phyloP scores from a whole-genome alignment of 2,329 filamentous ascomycete species.

The Arthrinium puccinioides region DNA sequence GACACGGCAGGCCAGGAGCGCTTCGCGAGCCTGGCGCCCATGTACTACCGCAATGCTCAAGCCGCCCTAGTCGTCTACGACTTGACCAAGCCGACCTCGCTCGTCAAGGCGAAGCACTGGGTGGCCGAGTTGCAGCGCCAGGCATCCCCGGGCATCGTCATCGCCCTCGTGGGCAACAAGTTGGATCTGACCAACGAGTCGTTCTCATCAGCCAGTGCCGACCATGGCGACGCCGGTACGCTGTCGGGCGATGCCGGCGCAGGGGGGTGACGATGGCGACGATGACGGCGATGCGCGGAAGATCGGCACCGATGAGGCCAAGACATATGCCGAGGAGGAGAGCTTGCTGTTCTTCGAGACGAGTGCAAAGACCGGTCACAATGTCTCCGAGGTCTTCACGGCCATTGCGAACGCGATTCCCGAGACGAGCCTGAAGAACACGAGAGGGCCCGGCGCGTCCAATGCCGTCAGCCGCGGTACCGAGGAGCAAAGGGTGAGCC shows the following conservation, averaged over 20 bases:
- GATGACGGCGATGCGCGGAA: slow-evolving; percentile 73
- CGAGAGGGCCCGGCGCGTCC: slow-evolving; percentile 61
- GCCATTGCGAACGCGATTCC: slow-evolving; percentile 98
- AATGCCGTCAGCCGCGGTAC: slow-evolving; percentile 50
- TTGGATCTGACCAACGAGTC: slow-evolving; percentile 71
- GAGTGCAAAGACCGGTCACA: slow-evolving; percentile 90
- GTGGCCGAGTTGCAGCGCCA: slow-evolving; percentile 95
- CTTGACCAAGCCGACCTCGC: slow-evolving; percentile 89
- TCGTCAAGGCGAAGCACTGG: slow-evolving; percentile 98
- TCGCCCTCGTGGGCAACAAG: slow-evolving; percentile 95
- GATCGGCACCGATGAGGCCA: slow-evolving; percentile 84
- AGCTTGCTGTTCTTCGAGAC: slow-evolving; percentile 95
- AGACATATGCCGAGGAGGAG: slow-evolving; percentile 91
- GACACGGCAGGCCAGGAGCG: slow-evolving; percentile 97
- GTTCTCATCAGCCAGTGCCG: not conserved
- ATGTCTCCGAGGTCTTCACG: slow-evolving; percentile 93
- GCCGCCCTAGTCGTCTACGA: slow-evolving; percentile 98
- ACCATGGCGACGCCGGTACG: slow-evolving; percentile 38
- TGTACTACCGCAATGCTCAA: slow-evolving; percentile 99
- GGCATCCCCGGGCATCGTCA: slow-evolving; percentile 92
- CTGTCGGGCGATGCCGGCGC: slow-evolving; percentile 40
- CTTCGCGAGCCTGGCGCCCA: slow-evolving; percentile 91
- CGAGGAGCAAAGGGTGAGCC: slow-evolving; percentile 73
- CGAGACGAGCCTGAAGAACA: slow-evolving; percentile 89
- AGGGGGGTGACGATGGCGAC: slow-evolving; percentile 39